Percentiles rank a stretch among this genome's conserved stretches.
Evolutionary conservation across 148 eudicot genomes (phyloP).

Genomic region (Silene latifolia): DNA sequence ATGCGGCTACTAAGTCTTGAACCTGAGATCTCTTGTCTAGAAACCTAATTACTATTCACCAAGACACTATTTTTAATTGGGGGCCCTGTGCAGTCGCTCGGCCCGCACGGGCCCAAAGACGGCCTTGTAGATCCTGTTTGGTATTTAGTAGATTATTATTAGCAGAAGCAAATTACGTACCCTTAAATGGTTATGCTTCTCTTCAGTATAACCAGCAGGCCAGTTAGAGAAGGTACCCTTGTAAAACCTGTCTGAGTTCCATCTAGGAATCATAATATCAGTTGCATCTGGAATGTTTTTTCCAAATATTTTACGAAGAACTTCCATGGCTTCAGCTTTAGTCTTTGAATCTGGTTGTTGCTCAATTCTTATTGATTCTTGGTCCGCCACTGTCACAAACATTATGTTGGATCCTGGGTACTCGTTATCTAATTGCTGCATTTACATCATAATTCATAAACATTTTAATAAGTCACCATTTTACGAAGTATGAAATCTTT

Average conservation of each 20-base stretch:
- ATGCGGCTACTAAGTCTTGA: too few species aligned
- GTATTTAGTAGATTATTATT: too few species aligned
- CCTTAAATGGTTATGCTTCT: slow-evolving; percentile 8
- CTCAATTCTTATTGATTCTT: slow-evolving; percentile 26
- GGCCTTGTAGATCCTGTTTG: slow-evolving; percentile 10
- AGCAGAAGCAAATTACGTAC: slow-evolving; percentile 1
- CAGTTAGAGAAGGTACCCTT: slow-evolving; percentile 25
- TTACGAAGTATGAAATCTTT: too few species aligned
- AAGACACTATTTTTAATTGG: too few species aligned
- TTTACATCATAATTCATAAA: not conserved
- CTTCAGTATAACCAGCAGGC: slow-evolving; percentile 21
- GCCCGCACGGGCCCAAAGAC: too few species aligned
- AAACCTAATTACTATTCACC: too few species aligned
- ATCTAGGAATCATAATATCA: slow-evolving; percentile 24
- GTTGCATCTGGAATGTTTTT: slow-evolving; percentile 27
- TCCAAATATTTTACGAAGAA: slow-evolving; percentile 30
- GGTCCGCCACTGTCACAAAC: slow-evolving; percentile 19
- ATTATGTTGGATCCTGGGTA: slow-evolving; percentile 24
- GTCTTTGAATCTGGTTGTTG: slow-evolving; percentile 26
- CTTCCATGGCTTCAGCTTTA: slow-evolving; percentile 30
- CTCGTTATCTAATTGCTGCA: slow-evolving; percentile 31
- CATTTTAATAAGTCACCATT: too few species aligned
- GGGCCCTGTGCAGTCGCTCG: too few species aligned
- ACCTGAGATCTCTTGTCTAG: too few species aligned
- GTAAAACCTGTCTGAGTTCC: slow-evolving; percentile 24